A percentile compares a stretch with the other conserved stretches of the same genome.
Evolutionary conservation across 1,139 yeast genomes (phyloP).

Genomic region (Candida labiduridarum): DNA sequence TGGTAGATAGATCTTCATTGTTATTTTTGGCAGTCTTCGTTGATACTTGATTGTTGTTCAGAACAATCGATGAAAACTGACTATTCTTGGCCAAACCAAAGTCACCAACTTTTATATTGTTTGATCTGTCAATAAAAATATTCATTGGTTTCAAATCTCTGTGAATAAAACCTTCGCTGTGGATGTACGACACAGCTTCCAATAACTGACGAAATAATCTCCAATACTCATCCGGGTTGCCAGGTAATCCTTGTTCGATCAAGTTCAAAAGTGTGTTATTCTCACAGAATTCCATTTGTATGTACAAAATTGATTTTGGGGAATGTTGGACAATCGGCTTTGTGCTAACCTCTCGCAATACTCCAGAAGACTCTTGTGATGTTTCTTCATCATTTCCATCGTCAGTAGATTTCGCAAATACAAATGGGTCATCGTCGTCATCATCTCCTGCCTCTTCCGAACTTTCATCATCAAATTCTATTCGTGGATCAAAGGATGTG

Average conservation of each 20-base stretch:
- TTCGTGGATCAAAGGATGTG: slow-evolving; percentile 60
- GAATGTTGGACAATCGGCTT: slow-evolving; percentile 1
- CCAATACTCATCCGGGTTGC: slow-evolving; percentile 83
- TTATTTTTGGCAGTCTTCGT: slow-evolving; percentile 41
- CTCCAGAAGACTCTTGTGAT: slow-evolving; percentile 15
- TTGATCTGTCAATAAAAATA: slow-evolving; percentile 88
- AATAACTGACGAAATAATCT: slow-evolving; percentile 81
- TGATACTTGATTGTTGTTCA: slow-evolving; percentile 43
- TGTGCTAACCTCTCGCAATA: background rate
- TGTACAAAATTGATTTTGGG: slow-evolving; percentile 60
- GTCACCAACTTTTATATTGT: slow-evolving; percentile 92
- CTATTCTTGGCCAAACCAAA: slow-evolving; percentile 92
- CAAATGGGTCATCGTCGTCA: slow-evolving; percentile 27
- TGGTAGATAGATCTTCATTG: slow-evolving; percentile 70
- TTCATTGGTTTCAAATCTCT: slow-evolving; percentile 95
- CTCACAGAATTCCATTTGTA: slow-evolving; percentile 99
- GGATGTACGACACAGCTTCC: slow-evolving; percentile 91
- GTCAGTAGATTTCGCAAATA: slow-evolving; percentile 28
- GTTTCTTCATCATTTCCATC: slow-evolving; percentile 16
- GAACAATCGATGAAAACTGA: slow-evolving; percentile 45
- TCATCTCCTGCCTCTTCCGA: slow-evolving; percentile 27
- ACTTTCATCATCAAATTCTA: slow-evolving; percentile 55
- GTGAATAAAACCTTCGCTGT: slow-evolving; percentile 91
- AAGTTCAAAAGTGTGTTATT: slow-evolving; percentile 85
- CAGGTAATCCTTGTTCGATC: slow-evolving; percentile 77